Conservation (phyloP, 805 yeast genomes). For the Zygoascus bituminiphila region DNA sequence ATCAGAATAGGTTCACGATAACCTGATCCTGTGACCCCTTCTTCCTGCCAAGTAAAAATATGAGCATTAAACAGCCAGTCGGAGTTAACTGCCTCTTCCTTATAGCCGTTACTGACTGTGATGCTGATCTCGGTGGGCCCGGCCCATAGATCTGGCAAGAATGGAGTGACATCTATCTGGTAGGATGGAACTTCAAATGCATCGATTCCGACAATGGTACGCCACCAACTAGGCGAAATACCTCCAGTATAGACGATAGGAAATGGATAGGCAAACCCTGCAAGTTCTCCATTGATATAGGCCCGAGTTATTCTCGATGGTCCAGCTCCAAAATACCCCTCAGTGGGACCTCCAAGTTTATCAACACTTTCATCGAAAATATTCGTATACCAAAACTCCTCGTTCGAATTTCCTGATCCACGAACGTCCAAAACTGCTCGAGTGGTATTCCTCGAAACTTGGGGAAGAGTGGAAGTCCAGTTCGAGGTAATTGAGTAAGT, state of each 20-base stretch:
- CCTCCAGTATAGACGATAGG: slow-evolving; percentile 81
- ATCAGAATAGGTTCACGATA: not conserved
- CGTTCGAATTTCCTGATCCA: slow-evolving; percentile 72
- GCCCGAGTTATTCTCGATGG: slow-evolving; percentile 63
- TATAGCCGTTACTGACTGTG: slow-evolving; percentile 9
- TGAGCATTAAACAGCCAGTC: slow-evolving; percentile 29
- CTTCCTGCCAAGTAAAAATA: slow-evolving; percentile 25
- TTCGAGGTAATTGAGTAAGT: not conserved
- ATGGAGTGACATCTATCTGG: slow-evolving; percentile 61
- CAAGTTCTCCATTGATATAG: slow-evolving; percentile 47
- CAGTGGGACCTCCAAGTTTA: slow-evolving; percentile 26
- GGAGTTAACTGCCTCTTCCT: slow-evolving; percentile 7
- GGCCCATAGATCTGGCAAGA: slow-evolving; percentile 61
- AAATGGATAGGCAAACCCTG: slow-evolving; percentile 57
- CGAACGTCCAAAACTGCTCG: slow-evolving; percentile 48
- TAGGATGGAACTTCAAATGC: slow-evolving; percentile 70
- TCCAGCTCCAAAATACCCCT: slow-evolving; percentile 42
- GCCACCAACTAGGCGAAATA: slow-evolving; percentile 71
- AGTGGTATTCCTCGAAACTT: slow-evolving; percentile 48
- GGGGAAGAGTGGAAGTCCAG: not conserved
- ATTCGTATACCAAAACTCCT: slow-evolving; percentile 79
- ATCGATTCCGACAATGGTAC: slow-evolving; percentile 63
- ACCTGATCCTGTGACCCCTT: slow-evolving; percentile 19
- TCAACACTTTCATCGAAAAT: slow-evolving; percentile 16
- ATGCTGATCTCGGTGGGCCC: slow-evolving; percentile 19